phyloP scores from a whole-genome alignment of 2,329 filamentous ascomycete species.

The Colletotrichum filicis region DNA sequence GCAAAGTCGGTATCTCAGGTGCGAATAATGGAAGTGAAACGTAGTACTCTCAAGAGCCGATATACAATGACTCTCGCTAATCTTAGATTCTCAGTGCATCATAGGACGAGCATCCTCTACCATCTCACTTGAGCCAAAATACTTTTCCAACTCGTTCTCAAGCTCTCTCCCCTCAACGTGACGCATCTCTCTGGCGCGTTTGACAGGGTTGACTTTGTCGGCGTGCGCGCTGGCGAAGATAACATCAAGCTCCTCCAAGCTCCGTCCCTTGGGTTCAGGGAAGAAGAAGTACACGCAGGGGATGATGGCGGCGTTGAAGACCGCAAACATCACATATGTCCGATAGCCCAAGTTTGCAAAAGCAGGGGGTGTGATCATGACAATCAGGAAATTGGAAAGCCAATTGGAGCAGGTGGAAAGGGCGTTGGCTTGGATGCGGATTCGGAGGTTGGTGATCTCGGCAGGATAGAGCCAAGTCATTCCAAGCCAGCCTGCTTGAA shows the following conservation, averaged over 20 bases:
- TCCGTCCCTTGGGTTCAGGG: constrained; percentile 64
- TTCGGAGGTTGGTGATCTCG: constrained; percentile 69
- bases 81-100: constrained; percentile 24
- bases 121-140: constrained; percentile 39
- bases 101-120: constrained; percentile 33
- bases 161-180: constrained; percentile 37
- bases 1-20: background rate
- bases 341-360: constrained; percentile 64
- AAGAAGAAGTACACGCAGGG: constrained; percentile 64
- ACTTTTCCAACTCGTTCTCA: constrained; percentile 43
- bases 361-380: constrained; percentile 73
- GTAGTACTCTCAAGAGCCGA: background rate
- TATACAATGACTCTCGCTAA: no score
- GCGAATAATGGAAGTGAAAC: background rate
- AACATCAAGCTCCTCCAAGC: constrained; percentile 71
- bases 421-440: constrained; percentile 72
- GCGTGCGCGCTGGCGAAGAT: constrained; percentile 44
- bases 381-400: constrained; percentile 73
- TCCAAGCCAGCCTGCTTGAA: constrained; percentile 59
- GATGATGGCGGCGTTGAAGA: constrained; percentile 63
- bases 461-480: constrained; percentile 73
- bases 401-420: constrained; percentile 71
- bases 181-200: constrained; percentile 41
- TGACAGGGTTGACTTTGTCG: constrained; percentile 42
- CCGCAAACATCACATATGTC: constrained; percentile 66